Percentiles rank a stretch among this genome's conserved stretches.
Conservation (phyloP, 2,329 filamentous ascomycete species). For the Ceratocystis eucalypticola region DNA sequence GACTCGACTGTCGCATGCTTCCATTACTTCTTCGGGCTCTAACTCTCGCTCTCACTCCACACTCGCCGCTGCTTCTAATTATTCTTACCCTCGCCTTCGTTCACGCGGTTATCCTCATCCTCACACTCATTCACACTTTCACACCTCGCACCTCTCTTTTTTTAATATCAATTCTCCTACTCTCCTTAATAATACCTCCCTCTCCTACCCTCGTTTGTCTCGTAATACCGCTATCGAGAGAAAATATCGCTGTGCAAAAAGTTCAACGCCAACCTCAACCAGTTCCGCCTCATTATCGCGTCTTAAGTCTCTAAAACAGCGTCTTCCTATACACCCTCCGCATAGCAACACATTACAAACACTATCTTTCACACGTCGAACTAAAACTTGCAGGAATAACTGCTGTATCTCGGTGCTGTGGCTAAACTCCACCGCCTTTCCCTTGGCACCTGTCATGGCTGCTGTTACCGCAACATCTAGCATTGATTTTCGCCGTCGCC, state of each 20-base stretch:
- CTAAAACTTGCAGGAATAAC: not conserved
- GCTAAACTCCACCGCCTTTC: not conserved
- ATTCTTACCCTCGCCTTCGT: not conserved
- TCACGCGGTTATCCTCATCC: slow-evolving; percentile 5
- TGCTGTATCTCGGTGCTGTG: not conserved
- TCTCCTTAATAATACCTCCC: not conserved
- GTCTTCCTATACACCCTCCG: not conserved
- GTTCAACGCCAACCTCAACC: not conserved
- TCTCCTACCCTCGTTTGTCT: slow-evolving; percentile 13
- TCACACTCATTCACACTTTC: not conserved
- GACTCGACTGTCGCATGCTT: not conserved
- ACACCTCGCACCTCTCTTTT: slow-evolving; percentile 12
- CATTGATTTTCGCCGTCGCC: slow-evolving; percentile 15
- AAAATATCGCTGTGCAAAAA: not conserved
- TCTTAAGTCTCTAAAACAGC: not conserved
- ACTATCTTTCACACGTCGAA: not conserved
- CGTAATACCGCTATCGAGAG: not conserved
- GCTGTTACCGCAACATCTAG: slow-evolving; percentile 12
- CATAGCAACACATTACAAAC: not conserved
- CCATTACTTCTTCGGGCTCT: not conserved
- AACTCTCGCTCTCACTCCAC: not conserved
- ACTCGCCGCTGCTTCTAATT: not conserved
- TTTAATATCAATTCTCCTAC: slow-evolving; percentile 10
- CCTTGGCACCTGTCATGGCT: slow-evolving; percentile 16
- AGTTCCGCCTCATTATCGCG: not conserved